phyloP scores from a whole-genome alignment of 352 stramenopile species.

The Phytophthora fragariae region DNA sequence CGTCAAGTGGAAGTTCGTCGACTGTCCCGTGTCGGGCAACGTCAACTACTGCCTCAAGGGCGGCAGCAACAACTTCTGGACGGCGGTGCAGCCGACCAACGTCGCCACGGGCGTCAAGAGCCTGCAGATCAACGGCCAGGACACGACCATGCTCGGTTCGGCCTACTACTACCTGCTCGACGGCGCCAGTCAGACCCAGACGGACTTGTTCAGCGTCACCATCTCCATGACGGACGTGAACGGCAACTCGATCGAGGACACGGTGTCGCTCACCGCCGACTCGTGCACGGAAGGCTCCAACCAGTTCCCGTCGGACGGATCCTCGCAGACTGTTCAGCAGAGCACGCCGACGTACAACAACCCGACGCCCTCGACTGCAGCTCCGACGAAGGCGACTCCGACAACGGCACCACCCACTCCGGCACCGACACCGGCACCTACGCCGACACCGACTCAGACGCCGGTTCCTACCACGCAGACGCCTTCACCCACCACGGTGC shows the following conservation, averaged over 20 bases:
- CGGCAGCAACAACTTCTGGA: constrained; percentile 61
- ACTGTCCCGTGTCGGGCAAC: constrained; percentile 56
- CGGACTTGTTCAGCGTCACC: constrained; percentile 42
- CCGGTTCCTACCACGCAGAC: constrained; percentile 34
- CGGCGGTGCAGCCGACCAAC: constrained; percentile 57
- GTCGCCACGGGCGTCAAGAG: constrained; percentile 43
- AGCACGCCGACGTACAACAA: constrained; percentile 17
- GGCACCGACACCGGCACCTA: constrained; percentile 1
- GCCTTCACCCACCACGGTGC: constrained; percentile 36
- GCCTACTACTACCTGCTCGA: constrained; percentile 75
- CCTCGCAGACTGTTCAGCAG: constrained; percentile 20
- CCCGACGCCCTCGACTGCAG: constrained; percentile 7
- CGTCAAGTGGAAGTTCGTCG: constrained; percentile 63
- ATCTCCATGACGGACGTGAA: constrained; percentile 66
- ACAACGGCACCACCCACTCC: constrained; percentile 29
- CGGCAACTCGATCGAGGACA: constrained; percentile 66
- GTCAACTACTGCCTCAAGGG: constrained; percentile 66
- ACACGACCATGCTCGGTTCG: constrained; percentile 67
- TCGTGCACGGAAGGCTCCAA: constrained; percentile 55
- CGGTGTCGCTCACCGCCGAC: constrained; percentile 57
- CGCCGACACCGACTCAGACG: constrained; percentile 11
- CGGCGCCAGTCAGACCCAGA: constrained; percentile 40
- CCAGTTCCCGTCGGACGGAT: constrained; percentile 49
- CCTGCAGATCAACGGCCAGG: constrained; percentile 61
- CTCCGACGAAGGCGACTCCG: constrained; percentile 19